Evolutionary conservation across 2,329 filamentous ascomycete genomes (phyloP).

Genomic region (Colletotrichum eleusines): DNA sequence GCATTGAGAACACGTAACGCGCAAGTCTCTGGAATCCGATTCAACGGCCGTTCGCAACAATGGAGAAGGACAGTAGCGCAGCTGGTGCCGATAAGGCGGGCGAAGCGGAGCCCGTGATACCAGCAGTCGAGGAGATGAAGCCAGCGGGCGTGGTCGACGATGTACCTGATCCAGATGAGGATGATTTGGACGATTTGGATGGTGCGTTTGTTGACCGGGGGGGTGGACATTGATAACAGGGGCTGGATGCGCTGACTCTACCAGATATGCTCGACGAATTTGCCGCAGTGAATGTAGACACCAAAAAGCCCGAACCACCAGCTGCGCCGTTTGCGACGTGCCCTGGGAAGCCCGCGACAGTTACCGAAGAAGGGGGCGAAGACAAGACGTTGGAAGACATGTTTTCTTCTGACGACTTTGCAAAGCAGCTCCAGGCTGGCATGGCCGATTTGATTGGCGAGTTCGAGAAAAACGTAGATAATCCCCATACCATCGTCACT

Average conservation of each 20-base stretch:
- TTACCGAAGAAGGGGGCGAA: constrained; percentile 45
- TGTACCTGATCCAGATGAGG: constrained; percentile 90
- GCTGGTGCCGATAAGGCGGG: constrained; percentile 31
- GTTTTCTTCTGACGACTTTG: constrained; percentile 80
- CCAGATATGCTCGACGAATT: constrained; percentile 95
- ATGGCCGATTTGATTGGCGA: constrained; percentile 88
- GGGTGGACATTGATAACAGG: neutral
- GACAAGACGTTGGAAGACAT: constrained; percentile 53
- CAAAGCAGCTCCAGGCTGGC: constrained; percentile 86
- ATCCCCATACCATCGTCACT: neutral
- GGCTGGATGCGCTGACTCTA: constrained; percentile 11
- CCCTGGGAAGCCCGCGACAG: constrained; percentile 44
- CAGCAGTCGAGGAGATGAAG: constrained; percentile 44
- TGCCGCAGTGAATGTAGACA: constrained; percentile 71
- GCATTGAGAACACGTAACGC: neutral
- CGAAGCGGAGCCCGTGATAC: constrained; percentile 40
- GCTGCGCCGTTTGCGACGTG: constrained; percentile 40
- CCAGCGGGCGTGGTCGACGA: constrained; percentile 59
- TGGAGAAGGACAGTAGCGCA: constrained; percentile 37
- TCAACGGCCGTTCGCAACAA: neutral
- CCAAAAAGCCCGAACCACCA: constrained; percentile 52
- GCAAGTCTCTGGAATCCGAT: neutral
- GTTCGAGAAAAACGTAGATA: constrained; percentile 61
- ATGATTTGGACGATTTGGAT: constrained; percentile 91
- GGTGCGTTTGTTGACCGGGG: constrained; percentile 62